Evolutionary conservation across 1,284 basidiomycete genomes (phyloP), one percentile per base, ranked within the genome.

Genomic region (Volvariella volvacea): DNA sequence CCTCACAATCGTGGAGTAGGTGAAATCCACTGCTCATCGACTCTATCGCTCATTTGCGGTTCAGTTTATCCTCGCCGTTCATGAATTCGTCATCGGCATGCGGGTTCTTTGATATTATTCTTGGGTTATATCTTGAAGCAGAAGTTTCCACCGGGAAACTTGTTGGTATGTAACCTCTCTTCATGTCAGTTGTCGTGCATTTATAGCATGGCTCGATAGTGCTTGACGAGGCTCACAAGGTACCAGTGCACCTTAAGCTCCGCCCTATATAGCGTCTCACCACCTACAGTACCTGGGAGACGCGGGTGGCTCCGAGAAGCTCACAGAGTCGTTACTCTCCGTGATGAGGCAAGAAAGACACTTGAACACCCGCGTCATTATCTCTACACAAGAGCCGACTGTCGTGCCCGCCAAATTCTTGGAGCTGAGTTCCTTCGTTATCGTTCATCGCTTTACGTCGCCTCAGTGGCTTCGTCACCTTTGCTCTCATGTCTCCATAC

Each of bases 311-410:
- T 41, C 31, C 16, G 36, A 58, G 12, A 54, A 59, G 7, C 48
- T 63, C 21, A 62, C 60, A 2, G 54, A 60, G 21, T 57, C 59
- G 6, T 43, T 65, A n/a, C 50, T 57, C 21, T 53, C 55, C 15
- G 51, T 64, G 14, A 60, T 62, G 32, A 55, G 62, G 3, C 62
- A 62, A 43, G 61, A 64, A 46, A 56, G 63, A 9, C 63, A 65
- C 50, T 47, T 61, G 6, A 57, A 54, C n/a, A 59, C 57, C 33
- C 55, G 63, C 1, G 51, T 65, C 14, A 39, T 65, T 31, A 59
- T 64, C 41, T 57, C 56, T 32, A 61, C 60, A 7, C 61, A 63
- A 44, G 61, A 58, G 43, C 56, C 56, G 6, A 56, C 55, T 1
- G 57, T 61, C 21, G 52, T 61, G 16, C 60, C 60, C 12, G 19